Evolutionary conservation across 2,329 filamentous ascomycete species (phyloP).

Genomic region (Dothistroma pini): DNA sequence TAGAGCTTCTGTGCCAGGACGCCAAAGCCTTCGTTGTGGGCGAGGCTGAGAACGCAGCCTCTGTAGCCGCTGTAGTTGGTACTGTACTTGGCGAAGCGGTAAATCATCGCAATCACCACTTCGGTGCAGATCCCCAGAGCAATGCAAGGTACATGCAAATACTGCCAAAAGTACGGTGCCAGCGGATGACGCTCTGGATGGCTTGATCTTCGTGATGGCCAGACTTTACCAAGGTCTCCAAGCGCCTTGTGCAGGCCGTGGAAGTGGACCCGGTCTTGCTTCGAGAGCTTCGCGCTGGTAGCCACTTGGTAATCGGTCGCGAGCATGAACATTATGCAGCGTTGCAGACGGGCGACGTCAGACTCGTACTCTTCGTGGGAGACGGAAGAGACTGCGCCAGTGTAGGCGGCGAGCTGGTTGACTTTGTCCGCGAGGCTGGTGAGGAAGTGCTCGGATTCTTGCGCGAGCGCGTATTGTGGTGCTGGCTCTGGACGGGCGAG

Average conservation of each 20-base stretch:
- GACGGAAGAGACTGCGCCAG: background rate
- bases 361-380: background rate
- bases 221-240: background rate
- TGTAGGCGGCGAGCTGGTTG: background rate
- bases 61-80: background rate
- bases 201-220: background rate
- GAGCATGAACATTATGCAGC: background rate
- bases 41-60: background rate
- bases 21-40: background rate
- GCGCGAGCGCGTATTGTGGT: background rate
- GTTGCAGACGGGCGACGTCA: background rate
- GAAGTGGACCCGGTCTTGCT: background rate
- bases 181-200: background rate
- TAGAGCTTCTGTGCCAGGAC: constrained; percentile 6
- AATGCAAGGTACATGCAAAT: background rate
- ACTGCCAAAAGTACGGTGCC: background rate
- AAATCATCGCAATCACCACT: background rate
- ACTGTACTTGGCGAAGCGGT: background rate
- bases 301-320: background rate
- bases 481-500: background rate
- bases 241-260: background rate
- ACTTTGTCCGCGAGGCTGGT: background rate
- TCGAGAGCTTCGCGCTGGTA: background rate
- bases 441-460: background rate
- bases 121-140: background rate